Base-by-base conservation (phyloP, 257 asterid genomes). In the Petunia axillaris region DNA sequence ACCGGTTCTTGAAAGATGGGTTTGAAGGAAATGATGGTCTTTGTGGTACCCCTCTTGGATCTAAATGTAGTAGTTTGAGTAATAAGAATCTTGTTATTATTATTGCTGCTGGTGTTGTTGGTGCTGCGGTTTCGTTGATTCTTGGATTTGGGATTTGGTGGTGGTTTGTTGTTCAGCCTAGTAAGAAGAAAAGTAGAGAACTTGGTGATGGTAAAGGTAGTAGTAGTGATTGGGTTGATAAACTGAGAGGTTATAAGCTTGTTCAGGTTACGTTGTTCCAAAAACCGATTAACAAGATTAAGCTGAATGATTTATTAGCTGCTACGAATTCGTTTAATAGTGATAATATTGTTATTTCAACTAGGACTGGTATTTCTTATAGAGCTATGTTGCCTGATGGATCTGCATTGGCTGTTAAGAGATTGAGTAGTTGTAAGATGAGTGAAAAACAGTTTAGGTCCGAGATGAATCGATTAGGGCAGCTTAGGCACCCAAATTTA, bases 401-500 rank as follows among this genome's bases (percentile, higher is more conserved):
- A 4, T 91, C 94, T 0, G 91, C 87, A 46, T 84, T 91, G 37
- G 91, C 92, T 8, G 71, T 91, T 48, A 91, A 91, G 82, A 85
- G 90, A 76, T 82, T 91, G 41, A 87, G 86, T 75, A 76, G 81
- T 25, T 91, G 94, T 41, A 90, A 85, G 75, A 73, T 85, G 16
- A 90, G 78, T 68, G 94, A 91, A 77, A 91, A 86, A 84, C 90
- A 85, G 79, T 91, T 90, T 82, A 84, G 88, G 85, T 80, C 84
- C 48, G 94, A 91, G 89, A 90, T 91, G 94, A 90, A 88, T 58
- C 74, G 86, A 59, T 79, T 90, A 65, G 96, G 96, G 35, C 94
- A 90, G 80, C 79, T 91, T 79, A 90, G 96, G 83, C 96, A 91
- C 60, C 96, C 96, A 0, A 91, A 90, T 81, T 87, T 91, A 85